A percentile compares a stretch with the other conserved stretches of the same genome.
Evolutionary conservation across 1,284 basidiomycete genomes (phyloP).

Genomic region (Afroboletus lepidellus): DNA sequence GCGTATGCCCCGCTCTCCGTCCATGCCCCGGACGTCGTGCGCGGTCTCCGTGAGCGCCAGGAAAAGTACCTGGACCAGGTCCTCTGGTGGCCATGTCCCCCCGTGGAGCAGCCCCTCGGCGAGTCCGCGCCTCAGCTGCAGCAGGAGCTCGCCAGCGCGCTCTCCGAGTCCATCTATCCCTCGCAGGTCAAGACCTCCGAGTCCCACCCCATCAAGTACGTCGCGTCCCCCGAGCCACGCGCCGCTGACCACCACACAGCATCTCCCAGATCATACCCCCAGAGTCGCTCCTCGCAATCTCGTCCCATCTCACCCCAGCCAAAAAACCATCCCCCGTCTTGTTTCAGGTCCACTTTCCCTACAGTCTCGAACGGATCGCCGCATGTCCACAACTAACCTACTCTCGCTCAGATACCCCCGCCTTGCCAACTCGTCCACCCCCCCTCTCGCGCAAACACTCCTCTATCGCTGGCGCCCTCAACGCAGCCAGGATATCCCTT

Average conservation of each 20-base stretch:
- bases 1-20: slow-evolving; percentile 72
- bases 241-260: slow-evolving; percentile 36
- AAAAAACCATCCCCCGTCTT: slow-evolving; percentile 41
- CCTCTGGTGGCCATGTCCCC: slow-evolving; percentile 55
- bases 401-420: too few relatives aligned
- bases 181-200: slow-evolving; percentile 67
- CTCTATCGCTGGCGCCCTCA: slow-evolving; percentile 42
- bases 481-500: slow-evolving; percentile 40
- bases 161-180: slow-evolving; percentile 21
- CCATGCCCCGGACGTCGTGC: slow-evolving; percentile 63
- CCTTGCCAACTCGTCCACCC: slow-evolving; percentile 1
- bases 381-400: too few relatives aligned
- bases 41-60: slow-evolving; percentile 62
- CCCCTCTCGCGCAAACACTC: slow-evolving; percentile 17
- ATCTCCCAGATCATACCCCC: slow-evolving; percentile 66
- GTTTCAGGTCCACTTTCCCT: slow-evolving; percentile 45
- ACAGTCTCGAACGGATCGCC: slow-evolving; percentile 45
- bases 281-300: slow-evolving; percentile 56
- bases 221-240: slow-evolving; percentile 3
- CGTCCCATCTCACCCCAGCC: slow-evolving; percentile 46
- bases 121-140: slow-evolving; percentile 25
- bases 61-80: slow-evolving; percentile 40
- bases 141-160: slow-evolving; percentile 21
- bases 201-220: slow-evolving; percentile 83
- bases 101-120: too few relatives aligned